Conservation (phyloP, 1,139 yeast species). For the Meyerozyma elateridarum region DNA sequence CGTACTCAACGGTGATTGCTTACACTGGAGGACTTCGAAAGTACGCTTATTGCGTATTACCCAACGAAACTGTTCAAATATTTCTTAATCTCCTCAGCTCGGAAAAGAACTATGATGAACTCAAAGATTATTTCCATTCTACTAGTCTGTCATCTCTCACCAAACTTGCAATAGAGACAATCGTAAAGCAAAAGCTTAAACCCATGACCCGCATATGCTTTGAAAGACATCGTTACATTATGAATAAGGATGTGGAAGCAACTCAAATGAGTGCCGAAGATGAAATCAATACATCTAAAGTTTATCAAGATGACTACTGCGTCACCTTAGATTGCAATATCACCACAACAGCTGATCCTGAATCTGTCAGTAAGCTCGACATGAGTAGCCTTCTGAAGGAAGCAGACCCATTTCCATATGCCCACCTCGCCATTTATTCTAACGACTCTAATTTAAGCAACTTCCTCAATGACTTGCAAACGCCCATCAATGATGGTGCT, state of each 20-base stretch:
- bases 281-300: constrained; percentile 6
- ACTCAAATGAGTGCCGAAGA: constrained; percentile 1
- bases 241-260: constrained; percentile 21
- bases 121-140: constrained; percentile 11
- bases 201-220: constrained; percentile 44
- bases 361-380: constrained; percentile 14
- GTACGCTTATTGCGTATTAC: constrained; percentile 36
- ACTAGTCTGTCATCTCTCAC: constrained; percentile 22
- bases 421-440: constrained; percentile 29
- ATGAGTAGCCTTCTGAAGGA: constrained; percentile 10
- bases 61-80: constrained; percentile 27
- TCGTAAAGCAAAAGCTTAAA: constrained; percentile 42
- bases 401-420: constrained; percentile 36
- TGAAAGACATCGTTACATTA: constrained; percentile 47
- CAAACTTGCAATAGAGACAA: constrained; percentile 23
- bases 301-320: constrained; percentile 33
- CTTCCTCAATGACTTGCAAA: constrained; percentile 27
- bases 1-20: constrained; percentile 28
- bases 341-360: constrained; percentile 27
- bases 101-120: constrained; percentile 4
- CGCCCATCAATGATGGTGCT: constrained; percentile 26
- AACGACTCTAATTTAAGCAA: constrained; percentile 37
- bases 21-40: constrained; percentile 42
- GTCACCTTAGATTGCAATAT: constrained; percentile 33
- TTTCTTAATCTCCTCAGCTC: constrained; percentile 24